phyloP scores from a whole-genome alignment of 768 basidiomycete genomes.

The Mycena metata region DNA sequence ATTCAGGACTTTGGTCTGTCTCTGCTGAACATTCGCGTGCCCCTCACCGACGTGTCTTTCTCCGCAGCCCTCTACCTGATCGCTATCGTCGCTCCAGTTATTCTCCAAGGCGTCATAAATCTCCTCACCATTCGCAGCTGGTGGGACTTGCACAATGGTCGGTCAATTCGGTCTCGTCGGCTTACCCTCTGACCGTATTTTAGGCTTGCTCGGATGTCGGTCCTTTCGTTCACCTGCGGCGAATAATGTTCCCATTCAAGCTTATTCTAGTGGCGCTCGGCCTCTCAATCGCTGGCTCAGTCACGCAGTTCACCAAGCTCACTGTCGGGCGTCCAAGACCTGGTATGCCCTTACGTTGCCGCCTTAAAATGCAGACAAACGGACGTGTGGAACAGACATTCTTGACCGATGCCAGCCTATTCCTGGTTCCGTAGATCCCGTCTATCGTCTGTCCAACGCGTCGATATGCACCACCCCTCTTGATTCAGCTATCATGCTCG shows the following conservation, averaged over 20 bases:
- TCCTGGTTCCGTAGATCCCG: conserved; percentile 72
- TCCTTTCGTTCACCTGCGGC: conserved; percentile 15
- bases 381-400: conserved; percentile 58
- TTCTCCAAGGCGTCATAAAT: conserved; percentile 79
- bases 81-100: conserved; percentile 72
- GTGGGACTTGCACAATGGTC: conserved; percentile 90
- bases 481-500: conserved; percentile 71
- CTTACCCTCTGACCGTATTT: neutral
- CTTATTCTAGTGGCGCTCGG: conserved; percentile 71
- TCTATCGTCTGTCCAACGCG: conserved; percentile 80
- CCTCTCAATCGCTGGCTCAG: conserved; percentile 80
- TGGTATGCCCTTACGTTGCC: conserved; percentile 51
- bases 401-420: conserved; percentile 80
- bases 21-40: no score
- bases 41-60: neutral
- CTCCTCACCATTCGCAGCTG: conserved; percentile 79
- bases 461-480: conserved; percentile 85
- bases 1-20: conserved; percentile 29
- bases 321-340: conserved; percentile 93
- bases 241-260: conserved; percentile 5
- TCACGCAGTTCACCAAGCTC: conserved; percentile 89
- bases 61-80: conserved; percentile 63
- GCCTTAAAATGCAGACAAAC: no score
- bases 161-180: conserved; percentile 40
- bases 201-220: conserved; percentile 60